These are phyloP conservation scores for Nicotiana undulata DNA, from an alignment of 257 asterid genomes.

Conservation along the genomic window DNA sequence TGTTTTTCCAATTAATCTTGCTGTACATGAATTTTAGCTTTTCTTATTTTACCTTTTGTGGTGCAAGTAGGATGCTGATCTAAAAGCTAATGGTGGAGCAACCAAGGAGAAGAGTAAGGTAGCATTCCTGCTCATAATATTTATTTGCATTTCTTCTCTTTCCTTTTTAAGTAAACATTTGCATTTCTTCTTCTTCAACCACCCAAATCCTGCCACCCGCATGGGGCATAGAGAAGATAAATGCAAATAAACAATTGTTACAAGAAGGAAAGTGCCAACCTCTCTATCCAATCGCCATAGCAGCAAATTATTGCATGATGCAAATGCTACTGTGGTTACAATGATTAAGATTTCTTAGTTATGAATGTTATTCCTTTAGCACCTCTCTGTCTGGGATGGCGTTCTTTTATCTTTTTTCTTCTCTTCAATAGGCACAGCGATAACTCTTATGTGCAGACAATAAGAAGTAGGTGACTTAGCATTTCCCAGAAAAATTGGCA, in stretches of 20 bases:
- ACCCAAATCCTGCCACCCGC: not conserved
- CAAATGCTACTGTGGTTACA: not conserved
- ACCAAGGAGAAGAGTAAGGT: slow-evolving; percentile 48
- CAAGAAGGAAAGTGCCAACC: not conserved
- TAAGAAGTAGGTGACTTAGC: not conserved
- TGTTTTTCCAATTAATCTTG: slow-evolving; percentile 1
- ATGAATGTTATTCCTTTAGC: not conserved
- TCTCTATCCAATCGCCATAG: not conserved
- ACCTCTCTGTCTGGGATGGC: not conserved
- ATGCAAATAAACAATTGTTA: not conserved
- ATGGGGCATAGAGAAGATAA: not conserved
- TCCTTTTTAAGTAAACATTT: not conserved
- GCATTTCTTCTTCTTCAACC: not conserved
- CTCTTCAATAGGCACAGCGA: not conserved
- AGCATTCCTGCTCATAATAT: not conserved
- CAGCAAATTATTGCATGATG: not conserved
- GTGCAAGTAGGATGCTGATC: slow-evolving; percentile 58
- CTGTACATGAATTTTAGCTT: slow-evolving; percentile 8
- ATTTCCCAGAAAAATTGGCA: not conserved
- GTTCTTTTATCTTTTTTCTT: not conserved
- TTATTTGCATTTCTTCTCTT: not conserved
- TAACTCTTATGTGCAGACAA: not conserved
- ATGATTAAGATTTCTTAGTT: not conserved
- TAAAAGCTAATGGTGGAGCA: slow-evolving; percentile 49
- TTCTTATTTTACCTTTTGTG: slow-evolving; percentile 22